Conservation (phyloP, 177 flowering plant species). For the Tripterygium wilfordii region DNA sequence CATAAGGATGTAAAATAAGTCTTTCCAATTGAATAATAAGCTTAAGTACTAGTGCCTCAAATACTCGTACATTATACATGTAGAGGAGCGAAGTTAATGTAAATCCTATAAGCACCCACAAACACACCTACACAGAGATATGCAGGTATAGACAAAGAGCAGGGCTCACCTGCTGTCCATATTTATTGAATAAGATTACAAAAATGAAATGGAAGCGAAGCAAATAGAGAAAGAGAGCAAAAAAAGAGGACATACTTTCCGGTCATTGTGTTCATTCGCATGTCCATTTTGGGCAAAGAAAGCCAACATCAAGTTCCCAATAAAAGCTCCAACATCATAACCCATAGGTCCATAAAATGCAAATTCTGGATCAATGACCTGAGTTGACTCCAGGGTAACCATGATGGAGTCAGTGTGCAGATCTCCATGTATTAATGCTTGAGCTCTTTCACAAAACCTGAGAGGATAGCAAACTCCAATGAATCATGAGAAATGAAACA, state of each 20-base stretch:
- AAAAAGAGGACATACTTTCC: slow-evolving; percentile 39
- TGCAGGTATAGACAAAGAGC: too few species aligned
- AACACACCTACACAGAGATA: too few species aligned
- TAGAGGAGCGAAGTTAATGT: too few species aligned
- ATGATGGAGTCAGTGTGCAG: slow-evolving; percentile 94
- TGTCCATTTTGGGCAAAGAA: slow-evolving; percentile 82
- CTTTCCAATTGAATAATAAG: too few species aligned
- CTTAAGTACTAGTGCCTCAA: too few species aligned
- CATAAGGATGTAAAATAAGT: too few species aligned
- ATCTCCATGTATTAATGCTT: slow-evolving; percentile 94
- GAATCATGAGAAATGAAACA: neutral
- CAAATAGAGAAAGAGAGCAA: neutral
- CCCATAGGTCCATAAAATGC: slow-evolving; percentile 97
- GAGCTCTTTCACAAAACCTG: slow-evolving; percentile 93
- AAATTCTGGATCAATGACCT: slow-evolving; percentile 96
- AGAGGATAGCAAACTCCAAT: slow-evolving; percentile 2
- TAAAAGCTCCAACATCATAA: slow-evolving; percentile 83
- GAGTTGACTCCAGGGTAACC: slow-evolving; percentile 89
- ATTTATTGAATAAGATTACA: too few species aligned
- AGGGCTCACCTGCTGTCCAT: too few species aligned
- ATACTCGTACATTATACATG: too few species aligned
- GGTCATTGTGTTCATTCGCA: slow-evolving; percentile 43
- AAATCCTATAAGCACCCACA: too few species aligned
- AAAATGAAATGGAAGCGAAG: neutral
- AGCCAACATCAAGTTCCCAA: slow-evolving; percentile 66